Conservation (phyloP, 352 stramenopile genomes). For the Thalassiosira oceanica region DNA sequence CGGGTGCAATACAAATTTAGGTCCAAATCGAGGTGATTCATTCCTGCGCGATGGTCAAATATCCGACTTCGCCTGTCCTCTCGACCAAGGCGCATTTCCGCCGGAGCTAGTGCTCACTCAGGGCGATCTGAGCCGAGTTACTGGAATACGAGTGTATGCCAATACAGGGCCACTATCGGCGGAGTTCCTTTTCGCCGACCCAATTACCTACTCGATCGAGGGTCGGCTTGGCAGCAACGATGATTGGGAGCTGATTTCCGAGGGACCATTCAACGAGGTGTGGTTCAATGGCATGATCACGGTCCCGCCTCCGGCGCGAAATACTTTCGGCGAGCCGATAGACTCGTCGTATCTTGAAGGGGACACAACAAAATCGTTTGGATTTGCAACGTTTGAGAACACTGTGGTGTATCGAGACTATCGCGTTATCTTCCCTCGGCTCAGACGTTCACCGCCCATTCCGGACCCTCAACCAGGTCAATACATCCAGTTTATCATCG, state of each 20-base stretch:
- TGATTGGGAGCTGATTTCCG: neutral
- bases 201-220: neutral
- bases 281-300: too few species aligned
- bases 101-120: neutral
- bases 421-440: too few species aligned
- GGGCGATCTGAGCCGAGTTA: neutral
- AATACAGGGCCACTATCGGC: too few species aligned
- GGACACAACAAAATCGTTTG: neutral
- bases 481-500: too few species aligned
- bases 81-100: too few species aligned
- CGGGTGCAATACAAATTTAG: neutral
- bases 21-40: neutral
- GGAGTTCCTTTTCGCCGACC: neutral
- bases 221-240: neutral
- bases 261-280: neutral
- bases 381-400: constrained; percentile 4
- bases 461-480: too few species aligned
- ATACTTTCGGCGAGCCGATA: neutral
- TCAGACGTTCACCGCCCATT: too few species aligned
- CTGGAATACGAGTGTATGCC: neutral
- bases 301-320: neutral
- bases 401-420: too few species aligned
- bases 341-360: neutral
- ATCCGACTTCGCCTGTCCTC: neutral
- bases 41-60: neutral